Base-by-base conservation (phyloP, 1,284 basidiomycete genomes). In the Trametes hirsuta region DNA sequence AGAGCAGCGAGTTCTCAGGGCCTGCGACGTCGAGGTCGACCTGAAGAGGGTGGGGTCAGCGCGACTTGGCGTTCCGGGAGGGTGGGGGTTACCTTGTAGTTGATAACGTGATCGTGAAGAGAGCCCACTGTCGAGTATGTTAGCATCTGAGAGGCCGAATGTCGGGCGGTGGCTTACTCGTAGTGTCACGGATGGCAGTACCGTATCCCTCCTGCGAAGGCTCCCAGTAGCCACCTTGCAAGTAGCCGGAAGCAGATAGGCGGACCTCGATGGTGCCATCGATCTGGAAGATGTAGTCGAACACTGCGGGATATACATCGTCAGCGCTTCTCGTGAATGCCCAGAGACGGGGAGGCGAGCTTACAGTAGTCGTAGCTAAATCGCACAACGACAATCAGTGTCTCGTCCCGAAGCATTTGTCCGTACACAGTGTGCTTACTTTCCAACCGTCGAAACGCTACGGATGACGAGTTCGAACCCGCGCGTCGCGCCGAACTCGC, bases 31-130 rank as follows among this genome's bases (percentile, higher is more conserved):
- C 85, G 47, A 88, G 79, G 64, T 89, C 86, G 57, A 82, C 77
- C 73, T 77, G 36, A 2, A 6, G 30, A 4, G 30, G 1, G 30
- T 8, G 30, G 30, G 30, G 30, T 30, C 30, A 30, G 30, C 30
- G 30, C 18, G 18, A 18, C 18, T 18, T 18, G 18, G 18, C 18
- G 18, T 18, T 18, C 18, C 18, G 18, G 30, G 8, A 30, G 30
- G 30, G 18, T 12, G 35, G 3, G 14, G 15, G 62, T 6, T 42
- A 77, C 76, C 78, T 84, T 84, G 74, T 80, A 88, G 71, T 85
- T 87, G 69, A 89, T 83, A 41, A 88, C 82, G 66, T 89, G 87
- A 68, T 89, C 86, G 63, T 89, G 87, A n/a, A 89, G 69, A 36
- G 81, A 85, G 12, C 87, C 87, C 83, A 87, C 83, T 84, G 59